Conservation (phyloP, 2,329 filamentous ascomycete species). For the Trichoderma atrobrunneum region DNA sequence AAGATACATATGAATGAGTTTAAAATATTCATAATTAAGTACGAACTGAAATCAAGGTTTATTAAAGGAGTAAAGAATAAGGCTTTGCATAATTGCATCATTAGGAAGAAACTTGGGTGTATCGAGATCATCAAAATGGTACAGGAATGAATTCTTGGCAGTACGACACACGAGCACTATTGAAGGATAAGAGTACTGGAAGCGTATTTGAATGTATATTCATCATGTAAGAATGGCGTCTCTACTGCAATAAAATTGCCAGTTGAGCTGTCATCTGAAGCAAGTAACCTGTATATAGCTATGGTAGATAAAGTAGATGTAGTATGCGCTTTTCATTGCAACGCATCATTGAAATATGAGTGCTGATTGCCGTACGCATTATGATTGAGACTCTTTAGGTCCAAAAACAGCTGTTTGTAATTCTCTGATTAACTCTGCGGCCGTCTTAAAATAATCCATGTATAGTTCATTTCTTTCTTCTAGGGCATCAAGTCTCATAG, state of each 20-base stretch:
- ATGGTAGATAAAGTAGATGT: neutral
- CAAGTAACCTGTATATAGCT: neutral
- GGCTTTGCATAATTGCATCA: neutral
- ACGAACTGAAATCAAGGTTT: neutral
- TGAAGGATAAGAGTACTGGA: neutral
- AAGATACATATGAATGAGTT: neutral
- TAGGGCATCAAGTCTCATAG: no score
- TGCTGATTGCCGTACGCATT: neutral
- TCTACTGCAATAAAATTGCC: neutral
- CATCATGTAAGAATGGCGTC: neutral
- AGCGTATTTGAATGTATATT: neutral
- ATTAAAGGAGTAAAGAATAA: neutral
- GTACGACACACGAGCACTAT: neutral
- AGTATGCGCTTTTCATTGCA: neutral
- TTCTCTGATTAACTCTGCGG: no score
- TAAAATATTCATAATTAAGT: neutral
- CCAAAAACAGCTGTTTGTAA: no score
- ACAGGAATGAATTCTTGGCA: neutral
- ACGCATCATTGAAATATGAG: neutral
- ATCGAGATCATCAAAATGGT: neutral
- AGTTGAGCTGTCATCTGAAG: neutral
- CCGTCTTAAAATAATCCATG: no score
- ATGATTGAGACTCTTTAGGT: neutral
- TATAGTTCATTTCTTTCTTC: no score
- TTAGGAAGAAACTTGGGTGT: neutral